Evolutionary conservation across 2,329 filamentous ascomycete species (phyloP).

Genomic region (Verticillium longisporum): DNA sequence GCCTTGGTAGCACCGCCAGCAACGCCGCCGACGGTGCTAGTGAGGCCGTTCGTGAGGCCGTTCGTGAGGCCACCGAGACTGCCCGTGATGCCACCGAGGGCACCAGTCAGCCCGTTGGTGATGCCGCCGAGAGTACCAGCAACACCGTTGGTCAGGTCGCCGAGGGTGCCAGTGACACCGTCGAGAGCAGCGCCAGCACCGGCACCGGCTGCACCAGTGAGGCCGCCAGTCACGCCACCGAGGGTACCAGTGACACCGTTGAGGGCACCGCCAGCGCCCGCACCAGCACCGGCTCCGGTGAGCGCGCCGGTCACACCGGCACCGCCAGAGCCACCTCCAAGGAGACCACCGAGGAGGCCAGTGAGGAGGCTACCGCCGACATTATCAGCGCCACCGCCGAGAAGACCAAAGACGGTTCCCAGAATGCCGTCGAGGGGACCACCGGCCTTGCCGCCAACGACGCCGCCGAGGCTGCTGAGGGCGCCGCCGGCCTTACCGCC

Average conservation of each 20-base stretch:
- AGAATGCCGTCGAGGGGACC: neutral
- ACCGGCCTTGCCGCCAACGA: neutral
- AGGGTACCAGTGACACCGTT: neutral
- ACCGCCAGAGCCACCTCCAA: conserved; percentile 42
- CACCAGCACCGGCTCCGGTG: neutral
- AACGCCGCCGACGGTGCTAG: neutral
- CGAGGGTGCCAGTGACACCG: neutral
- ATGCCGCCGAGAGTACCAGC: neutral
- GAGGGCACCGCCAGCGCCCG: neutral
- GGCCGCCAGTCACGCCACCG: neutral
- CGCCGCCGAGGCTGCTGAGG: neutral
- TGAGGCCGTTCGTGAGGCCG: neutral
- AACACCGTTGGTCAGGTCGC: neutral
- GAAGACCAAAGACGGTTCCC: neutral
- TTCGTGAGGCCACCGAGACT: too few species aligned
- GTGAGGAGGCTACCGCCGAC: neutral
- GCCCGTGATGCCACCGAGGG: conserved; percentile 25
- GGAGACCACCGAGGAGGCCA: neutral
- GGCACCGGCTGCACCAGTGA: neutral
- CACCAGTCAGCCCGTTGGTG: neutral
- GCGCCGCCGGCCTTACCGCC: neutral
- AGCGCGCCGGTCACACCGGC: conserved; percentile 33
- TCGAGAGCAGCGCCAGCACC: neutral
- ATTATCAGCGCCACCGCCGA: neutral
- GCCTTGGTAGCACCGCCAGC: neutral